Percentiles rank a stretch among this genome's conserved stretches.
phyloP scores from a whole-genome alignment of 2,329 filamentous ascomycete species.

The Aureobasidium sp. region DNA sequence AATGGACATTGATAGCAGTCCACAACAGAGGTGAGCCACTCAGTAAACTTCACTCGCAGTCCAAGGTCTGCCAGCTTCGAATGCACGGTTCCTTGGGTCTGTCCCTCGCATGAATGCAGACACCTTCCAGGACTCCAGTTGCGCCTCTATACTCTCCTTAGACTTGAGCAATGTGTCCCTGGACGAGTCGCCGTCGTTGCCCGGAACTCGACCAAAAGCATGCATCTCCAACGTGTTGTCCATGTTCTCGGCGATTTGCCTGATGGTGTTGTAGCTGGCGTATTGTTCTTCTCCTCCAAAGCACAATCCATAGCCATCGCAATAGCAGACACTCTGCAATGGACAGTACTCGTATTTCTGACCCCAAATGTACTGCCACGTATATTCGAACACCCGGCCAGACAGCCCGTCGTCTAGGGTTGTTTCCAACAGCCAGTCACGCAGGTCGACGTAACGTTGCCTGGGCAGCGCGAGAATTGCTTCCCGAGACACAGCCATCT shows the following conservation, averaged over 20 bases:
- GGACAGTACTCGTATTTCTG: slow-evolving; percentile 43
- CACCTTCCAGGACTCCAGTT: neutral
- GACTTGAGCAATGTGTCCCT: neutral
- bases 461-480: slow-evolving; percentile 48
- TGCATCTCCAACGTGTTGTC: neutral
- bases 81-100: neutral
- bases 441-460: slow-evolving; percentile 48
- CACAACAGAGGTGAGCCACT: neutral
- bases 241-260: neutral
- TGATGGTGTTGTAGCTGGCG: too few species aligned
- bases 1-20: neutral
- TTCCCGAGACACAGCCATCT: slow-evolving; percentile 32
- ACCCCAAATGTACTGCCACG: slow-evolving; percentile 59
- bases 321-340: slow-evolving; percentile 52
- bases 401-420: slow-evolving; percentile 48
- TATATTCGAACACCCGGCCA: slow-evolving; percentile 58
- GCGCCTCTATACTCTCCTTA: neutral
- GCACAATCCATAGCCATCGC: slow-evolving; percentile 57
- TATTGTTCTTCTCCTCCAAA: slow-evolving; percentile 35
- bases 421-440: slow-evolving; percentile 53
- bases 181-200: neutral
- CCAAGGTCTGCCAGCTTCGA: neutral
- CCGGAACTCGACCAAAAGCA: neutral
- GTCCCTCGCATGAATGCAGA: neutral
- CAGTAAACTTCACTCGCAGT: neutral